Evolutionary conservation across 345 rosid species (phyloP).

Genomic region (Theobroma cacao): DNA sequence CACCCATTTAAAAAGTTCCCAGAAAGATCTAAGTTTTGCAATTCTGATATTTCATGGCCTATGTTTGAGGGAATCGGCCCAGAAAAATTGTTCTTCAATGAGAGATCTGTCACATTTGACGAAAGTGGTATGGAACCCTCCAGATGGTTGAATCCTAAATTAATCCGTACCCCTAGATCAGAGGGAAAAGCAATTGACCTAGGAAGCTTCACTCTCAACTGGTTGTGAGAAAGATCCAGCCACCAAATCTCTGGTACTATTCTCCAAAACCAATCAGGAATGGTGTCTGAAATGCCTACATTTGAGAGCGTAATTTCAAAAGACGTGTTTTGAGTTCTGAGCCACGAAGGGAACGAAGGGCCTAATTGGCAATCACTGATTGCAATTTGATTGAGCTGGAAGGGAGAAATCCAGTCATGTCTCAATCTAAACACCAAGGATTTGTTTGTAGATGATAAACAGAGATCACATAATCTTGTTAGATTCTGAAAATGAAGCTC

Average conservation of each 20-base stretch:
- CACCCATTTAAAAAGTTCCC: conserved; percentile 19
- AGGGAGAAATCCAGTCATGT: conserved; percentile 34
- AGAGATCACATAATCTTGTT: background rate
- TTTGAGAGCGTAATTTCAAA: conserved; percentile 3
- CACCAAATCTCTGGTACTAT: background rate
- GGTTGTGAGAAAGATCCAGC: conserved; percentile 11
- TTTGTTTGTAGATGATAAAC: background rate
- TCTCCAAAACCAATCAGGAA: conserved; percentile 36
- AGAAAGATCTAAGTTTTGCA: background rate
- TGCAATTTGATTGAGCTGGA: conserved; percentile 16
- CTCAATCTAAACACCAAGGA: conserved; percentile 27
- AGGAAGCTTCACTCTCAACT: conserved; percentile 13
- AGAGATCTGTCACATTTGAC: background rate
- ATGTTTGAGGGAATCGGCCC: conserved; percentile 14
- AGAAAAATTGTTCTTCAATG: conserved; percentile 3
- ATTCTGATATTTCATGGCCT: background rate
- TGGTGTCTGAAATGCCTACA: conserved; percentile 22
- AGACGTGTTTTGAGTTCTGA: conserved; percentile 21
- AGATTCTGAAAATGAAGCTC: conserved; percentile 30
- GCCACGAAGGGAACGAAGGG: conserved; percentile 35
- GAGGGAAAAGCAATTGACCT: background rate
- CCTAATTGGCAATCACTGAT: conserved; percentile 24
- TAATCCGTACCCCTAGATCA: background rate
- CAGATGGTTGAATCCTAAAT: background rate
- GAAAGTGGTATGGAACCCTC: background rate